Evolutionary conservation across 352 stramenopile species (phyloP), one percentile per base, ranked within the genome.

Genomic region (Globisporangium recalcitrans): DNA sequence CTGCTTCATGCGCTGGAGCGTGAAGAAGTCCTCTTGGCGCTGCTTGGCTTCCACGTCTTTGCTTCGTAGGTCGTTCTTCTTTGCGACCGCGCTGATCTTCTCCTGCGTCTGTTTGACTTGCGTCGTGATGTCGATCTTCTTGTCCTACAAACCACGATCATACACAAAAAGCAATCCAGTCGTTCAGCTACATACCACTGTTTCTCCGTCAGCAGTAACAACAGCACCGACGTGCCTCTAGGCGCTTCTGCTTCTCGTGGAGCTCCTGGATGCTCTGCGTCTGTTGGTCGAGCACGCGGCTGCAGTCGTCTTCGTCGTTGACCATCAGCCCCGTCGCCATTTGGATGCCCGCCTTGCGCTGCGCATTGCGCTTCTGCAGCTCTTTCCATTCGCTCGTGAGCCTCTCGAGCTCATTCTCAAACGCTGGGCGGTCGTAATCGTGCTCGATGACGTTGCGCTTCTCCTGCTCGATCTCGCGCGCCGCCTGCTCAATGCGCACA

Each of bases 231-330:
- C 58, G 8, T 5, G 84, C 77, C 71, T 90, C 79, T 1, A 90
- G 64, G 9, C 75, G 47, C 56, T 88, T 85, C 57, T 90, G 80
- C 52, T 79, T 77, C 40, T 91, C 68, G 52, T 85, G 74, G 46
- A 93, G 76, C 48, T 88, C 77, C 51, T 89, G 81, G 61, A 93
- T 91, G 46, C 67, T 77, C 38, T 83, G 73, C 5, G 81, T 91
- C 66, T 93, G 84, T 38, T 76, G 71, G 49, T 90, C 80, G 19
- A 93, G 64, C n/a, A 91, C 74, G 19, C 81, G 80, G 19, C 58
- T 69, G 60, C 84, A 91, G 64, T 93, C 84, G n/a, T 90, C 78
- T 55, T 93, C 84, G 64, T 89, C 81, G 54, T 87, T 91, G 68
- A 93, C 77, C 75, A 88, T 80, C 36, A 88, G 67, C 6, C 71